Conservation (phyloP, 441 rosid genomes). For the Pelargonium hybrid region DNA sequence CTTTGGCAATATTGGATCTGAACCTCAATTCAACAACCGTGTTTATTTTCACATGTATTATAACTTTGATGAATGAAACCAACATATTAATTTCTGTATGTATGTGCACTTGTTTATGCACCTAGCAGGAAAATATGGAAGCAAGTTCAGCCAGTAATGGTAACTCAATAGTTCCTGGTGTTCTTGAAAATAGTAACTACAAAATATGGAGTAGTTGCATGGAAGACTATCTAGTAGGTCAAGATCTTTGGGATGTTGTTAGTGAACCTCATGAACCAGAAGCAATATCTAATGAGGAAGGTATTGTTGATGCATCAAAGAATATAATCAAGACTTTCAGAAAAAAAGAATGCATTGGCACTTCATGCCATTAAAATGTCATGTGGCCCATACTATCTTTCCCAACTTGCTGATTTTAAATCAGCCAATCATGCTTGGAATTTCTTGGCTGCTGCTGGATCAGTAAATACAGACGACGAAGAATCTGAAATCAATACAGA, state of each 20-base stretch:
- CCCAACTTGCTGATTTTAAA: background rate
- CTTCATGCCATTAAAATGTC: background rate
- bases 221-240: background rate
- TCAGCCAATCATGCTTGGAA: background rate
- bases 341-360: background rate
- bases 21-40: no score
- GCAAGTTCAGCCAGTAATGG: background rate
- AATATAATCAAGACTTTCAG: background rate
- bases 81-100: no score
- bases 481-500: no score
- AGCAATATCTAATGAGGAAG: background rate
- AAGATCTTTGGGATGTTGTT: background rate
- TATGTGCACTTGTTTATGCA: no score
- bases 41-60: no score
- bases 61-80: no score
- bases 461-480: no score
- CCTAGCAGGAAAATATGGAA: no score
- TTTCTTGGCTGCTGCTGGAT: background rate
- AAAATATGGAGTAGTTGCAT: background rate
- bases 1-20: no score
- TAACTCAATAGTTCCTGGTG: background rate
- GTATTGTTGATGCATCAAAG: background rate
- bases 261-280: background rate
- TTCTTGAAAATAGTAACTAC: background rate
- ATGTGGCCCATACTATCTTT: background rate